These are phyloP conservation scores for Lomentospora prolificans DNA, from an alignment of 2,329 filamentous ascomycete species.

Conservation along the genomic window DNA sequence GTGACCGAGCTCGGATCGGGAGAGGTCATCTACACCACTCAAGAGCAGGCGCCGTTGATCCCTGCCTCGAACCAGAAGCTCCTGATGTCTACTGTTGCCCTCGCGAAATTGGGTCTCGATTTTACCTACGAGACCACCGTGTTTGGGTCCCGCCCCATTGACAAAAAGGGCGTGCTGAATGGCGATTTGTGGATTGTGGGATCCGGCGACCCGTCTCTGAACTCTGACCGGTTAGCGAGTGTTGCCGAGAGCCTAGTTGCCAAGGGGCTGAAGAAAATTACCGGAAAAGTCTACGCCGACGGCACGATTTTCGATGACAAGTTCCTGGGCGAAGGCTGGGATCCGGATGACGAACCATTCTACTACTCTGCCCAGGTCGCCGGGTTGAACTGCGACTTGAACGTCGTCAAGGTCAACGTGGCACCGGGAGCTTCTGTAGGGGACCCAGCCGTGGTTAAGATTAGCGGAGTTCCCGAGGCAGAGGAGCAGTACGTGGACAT, in stretches of 20 bases:
- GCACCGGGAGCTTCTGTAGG: conserved; percentile 3
- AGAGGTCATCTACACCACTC: neutral
- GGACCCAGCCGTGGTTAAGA: neutral
- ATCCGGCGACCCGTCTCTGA: conserved; percentile 10
- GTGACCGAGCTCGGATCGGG: conserved; percentile 3
- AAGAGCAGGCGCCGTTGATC: neutral
- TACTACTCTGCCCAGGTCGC: conserved; percentile 9
- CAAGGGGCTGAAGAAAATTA: conserved; percentile 8
- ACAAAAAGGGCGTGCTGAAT: conserved; percentile 8
- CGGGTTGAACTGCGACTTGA: conserved; percentile 9
- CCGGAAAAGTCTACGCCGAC: conserved; percentile 9
- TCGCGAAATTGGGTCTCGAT: conserved; percentile 5
- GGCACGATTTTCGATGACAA: conserved; percentile 8
- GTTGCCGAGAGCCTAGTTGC: conserved; percentile 3
- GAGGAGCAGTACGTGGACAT: conserved; percentile 7
- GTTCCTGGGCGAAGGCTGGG: conserved; percentile 5
- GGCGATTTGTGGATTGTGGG: conserved; percentile 9
- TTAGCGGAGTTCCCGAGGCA: neutral
- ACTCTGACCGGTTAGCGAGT: neutral
- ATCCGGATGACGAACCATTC: conserved; percentile 3
- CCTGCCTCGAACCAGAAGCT: conserved; percentile 10
- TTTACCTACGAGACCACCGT: conserved; percentile 8
- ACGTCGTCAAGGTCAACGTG: conserved; percentile 8
- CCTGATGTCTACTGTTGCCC: conserved; percentile 3
- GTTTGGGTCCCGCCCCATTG: neutral